A percentile compares a stretch with the other conserved stretches of the same genome.
Conservation (phyloP, 2,329 filamentous ascomycete species). For the Hypomyces rosellus region DNA sequence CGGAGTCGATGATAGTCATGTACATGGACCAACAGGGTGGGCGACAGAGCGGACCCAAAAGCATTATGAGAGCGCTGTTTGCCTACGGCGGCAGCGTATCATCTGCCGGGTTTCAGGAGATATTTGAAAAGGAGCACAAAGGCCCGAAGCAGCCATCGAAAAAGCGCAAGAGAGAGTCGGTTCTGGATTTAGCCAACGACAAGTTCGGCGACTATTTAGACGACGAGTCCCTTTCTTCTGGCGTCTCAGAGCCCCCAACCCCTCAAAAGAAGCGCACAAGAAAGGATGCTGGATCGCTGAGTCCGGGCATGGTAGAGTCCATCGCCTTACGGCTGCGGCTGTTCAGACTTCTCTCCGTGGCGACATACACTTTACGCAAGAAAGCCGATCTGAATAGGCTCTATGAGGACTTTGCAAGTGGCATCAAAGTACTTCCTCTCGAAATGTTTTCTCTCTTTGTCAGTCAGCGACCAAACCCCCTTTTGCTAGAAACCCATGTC, state of each 20-base stretch:
- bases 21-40: slow-evolving; percentile 48
- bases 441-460: slow-evolving; percentile 50
- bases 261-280: slow-evolving; percentile 32
- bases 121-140: slow-evolving; percentile 59
- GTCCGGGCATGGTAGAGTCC: slow-evolving; percentile 42
- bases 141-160: slow-evolving; percentile 33
- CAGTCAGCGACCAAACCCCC: slow-evolving; percentile 29
- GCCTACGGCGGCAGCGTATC: slow-evolving; percentile 54
- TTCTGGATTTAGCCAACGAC: slow-evolving; percentile 52
- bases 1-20: slow-evolving; percentile 52
- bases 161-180: slow-evolving; percentile 43
- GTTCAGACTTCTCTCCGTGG: slow-evolving; percentile 49
- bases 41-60: slow-evolving; percentile 41
- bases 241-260: slow-evolving; percentile 40
- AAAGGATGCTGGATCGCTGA: slow-evolving; percentile 15
- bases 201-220: slow-evolving; percentile 57
- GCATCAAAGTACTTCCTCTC: slow-evolving; percentile 52
- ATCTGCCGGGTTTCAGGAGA: slow-evolving; percentile 52
- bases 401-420: slow-evolving; percentile 52
- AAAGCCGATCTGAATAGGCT: slow-evolving; percentile 43
- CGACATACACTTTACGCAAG: slow-evolving; percentile 39
- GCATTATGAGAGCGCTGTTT: slow-evolving; percentile 60
- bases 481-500: slow-evolving; percentile 34
- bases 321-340: slow-evolving; percentile 57
- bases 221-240: slow-evolving; percentile 46